A percentile compares a stretch with the other conserved stretches of the same genome.
Conservation (phyloP, 176 grass and related monocot species). For the Olyra latifolia region DNA sequence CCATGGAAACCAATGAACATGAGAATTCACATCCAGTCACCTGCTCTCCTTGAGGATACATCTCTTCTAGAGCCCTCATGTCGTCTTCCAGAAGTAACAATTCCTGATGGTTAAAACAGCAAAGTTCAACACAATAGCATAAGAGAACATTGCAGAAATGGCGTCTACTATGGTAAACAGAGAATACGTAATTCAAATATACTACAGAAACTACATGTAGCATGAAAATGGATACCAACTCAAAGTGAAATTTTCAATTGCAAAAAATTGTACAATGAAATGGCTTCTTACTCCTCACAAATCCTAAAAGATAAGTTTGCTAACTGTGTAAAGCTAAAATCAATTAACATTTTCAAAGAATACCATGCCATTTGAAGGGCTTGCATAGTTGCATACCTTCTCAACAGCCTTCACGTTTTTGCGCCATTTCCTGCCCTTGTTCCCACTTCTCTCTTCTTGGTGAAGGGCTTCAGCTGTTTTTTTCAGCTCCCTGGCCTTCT, state of each 20-base stretch:
- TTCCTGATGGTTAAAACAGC: slow-evolving; percentile 52
- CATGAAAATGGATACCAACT: slow-evolving; percentile 7
- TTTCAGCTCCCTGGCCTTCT: slow-evolving; percentile 93
- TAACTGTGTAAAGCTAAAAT: neutral
- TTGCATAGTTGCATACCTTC: slow-evolving; percentile 53
- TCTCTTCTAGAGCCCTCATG: slow-evolving; percentile 93
- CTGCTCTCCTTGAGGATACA: slow-evolving; percentile 99
- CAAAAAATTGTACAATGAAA: slow-evolving; percentile 6
- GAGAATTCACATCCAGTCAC: slow-evolving; percentile 30
- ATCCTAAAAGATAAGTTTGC: neutral
- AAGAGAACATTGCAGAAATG: neutral
- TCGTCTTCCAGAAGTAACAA: slow-evolving; percentile 93
- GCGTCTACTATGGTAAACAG: neutral
- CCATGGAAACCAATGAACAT: slow-evolving; percentile 8
- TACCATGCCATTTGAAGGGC: neutral
- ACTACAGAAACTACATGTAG: neutral
- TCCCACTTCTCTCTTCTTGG: slow-evolving; percentile 90
- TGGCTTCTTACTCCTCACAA: neutral
- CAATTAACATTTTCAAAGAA: neutral
- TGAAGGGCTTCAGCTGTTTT: slow-evolving; percentile 90
- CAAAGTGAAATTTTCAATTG: neutral
- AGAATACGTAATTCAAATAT: neutral
- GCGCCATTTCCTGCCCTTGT: slow-evolving; percentile 93
- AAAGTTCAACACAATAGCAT: slow-evolving; percentile 17
- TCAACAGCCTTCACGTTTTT: slow-evolving; percentile 96